Evolutionary conservation across 768 basidiomycete species (phyloP), one percentile per base, ranked within the genome.

Genomic region (Russula emetica): DNA sequence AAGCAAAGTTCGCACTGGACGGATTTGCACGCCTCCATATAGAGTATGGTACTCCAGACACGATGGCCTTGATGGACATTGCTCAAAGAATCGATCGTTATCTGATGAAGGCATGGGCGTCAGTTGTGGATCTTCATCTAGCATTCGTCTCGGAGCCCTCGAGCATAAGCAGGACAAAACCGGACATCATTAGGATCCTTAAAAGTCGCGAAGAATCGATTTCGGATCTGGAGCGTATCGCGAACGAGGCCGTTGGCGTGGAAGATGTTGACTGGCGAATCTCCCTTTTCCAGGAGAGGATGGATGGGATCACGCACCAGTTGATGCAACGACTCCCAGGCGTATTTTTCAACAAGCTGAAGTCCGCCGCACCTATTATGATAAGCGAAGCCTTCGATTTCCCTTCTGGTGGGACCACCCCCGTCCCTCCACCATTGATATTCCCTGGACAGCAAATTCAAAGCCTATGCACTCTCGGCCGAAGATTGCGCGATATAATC

Each of bases 261-360:
- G 13, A 50, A 2, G 24, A 16, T 7, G 2, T 50, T 9, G 49
- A 50, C 26, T 8, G 49, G 24, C 16, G 38, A 14, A 45, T 58
- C 10, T 58, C 40, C 20, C 2, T 58, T 22, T 42, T 58, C 11
- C 62, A 58, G n/a, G 53, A 63, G 3, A 32, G 20, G 1, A 44
- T 58, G 42, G 50, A 63, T 20, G 38, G 34, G 3, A 20, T 30
- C 18, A 62, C 61, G 9, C 34, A 57, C 24, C 1, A 16, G 11
- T 44, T 63, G 50, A 58, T 42, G 6, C 62, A 32, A 22, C 62
- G 34, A 10, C 62, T 63, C 13, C 62, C 62, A 26, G 55, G 61
- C 9, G 28, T 62, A 42, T 51, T 7, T 20, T 57, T 62, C 22
- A 18, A n/a, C 49, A n/a, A 44, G 28, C 16, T 44, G n/a, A 51